Conservation (phyloP, 1,284 basidiomycete genomes). For the Omphalotus olearius region DNA sequence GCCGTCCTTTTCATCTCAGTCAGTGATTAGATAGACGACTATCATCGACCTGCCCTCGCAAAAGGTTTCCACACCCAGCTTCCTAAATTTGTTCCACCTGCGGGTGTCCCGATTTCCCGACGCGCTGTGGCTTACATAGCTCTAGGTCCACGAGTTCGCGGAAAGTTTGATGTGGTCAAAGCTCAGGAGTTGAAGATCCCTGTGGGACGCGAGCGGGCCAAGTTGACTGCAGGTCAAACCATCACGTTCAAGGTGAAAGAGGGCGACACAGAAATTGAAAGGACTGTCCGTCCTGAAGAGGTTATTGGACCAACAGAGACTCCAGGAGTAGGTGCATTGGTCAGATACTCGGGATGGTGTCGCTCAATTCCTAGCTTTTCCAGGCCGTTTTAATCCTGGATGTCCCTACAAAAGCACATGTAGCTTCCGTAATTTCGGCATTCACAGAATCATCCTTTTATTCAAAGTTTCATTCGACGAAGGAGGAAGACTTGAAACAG, state of each 20-base stretch:
- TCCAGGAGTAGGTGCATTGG: slow-evolving; percentile 36
- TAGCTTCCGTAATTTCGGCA: slow-evolving; percentile 52
- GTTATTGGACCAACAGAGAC: slow-evolving; percentile 48
- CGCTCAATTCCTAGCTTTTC: slow-evolving; percentile 1
- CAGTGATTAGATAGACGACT: slow-evolving; percentile 21
- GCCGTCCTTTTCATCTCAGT: not conserved
- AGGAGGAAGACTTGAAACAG: slow-evolving; percentile 36
- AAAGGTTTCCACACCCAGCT: slow-evolving; percentile 34
- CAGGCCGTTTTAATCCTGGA: slow-evolving; percentile 61
- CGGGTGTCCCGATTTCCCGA: slow-evolving; percentile 19
- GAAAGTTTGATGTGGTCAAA: slow-evolving; percentile 79
- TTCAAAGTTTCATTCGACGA: slow-evolving; percentile 39
- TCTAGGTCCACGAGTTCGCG: slow-evolving; percentile 74
- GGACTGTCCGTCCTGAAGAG: slow-evolving; percentile 55
- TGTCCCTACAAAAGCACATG: slow-evolving; percentile 55
- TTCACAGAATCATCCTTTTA: slow-evolving; percentile 52
- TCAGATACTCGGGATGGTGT: not conserved
- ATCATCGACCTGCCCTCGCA: slow-evolving; percentile 25
- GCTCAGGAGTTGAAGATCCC: slow-evolving; percentile 68
- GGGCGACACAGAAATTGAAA: slow-evolving; percentile 36
- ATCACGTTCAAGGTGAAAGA: slow-evolving; percentile 47
- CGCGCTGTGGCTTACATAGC: slow-evolving; percentile 65
- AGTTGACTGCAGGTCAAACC: slow-evolving; percentile 48
- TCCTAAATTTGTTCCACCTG: slow-evolving; percentile 27
- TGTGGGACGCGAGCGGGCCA: slow-evolving; percentile 54